phyloP scores from a whole-genome alignment of 768 basidiomycete species.

The Fomitopsis serialis region DNA sequence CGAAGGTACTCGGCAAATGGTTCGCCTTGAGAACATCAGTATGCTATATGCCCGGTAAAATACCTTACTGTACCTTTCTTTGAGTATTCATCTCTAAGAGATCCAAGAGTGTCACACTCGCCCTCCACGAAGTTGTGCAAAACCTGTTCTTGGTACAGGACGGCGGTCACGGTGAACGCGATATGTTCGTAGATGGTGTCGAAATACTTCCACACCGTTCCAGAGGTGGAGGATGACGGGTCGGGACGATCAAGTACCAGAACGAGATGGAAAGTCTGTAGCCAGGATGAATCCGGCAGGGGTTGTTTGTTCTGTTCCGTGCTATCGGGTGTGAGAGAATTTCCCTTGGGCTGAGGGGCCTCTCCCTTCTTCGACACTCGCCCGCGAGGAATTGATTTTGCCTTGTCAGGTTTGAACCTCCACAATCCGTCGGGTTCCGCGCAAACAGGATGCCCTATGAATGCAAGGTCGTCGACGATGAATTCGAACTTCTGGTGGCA shows the following conservation, averaged over 20 bases:
- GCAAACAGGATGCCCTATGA: constrained; percentile 93
- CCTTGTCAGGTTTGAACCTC: constrained; percentile 66
- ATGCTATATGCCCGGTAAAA: neutral
- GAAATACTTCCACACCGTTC: constrained; percentile 73
- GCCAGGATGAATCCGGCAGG: constrained; percentile 36
- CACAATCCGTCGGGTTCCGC: constrained; percentile 68
- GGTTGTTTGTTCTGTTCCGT: constrained; percentile 5
- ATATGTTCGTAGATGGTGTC: constrained; percentile 88
- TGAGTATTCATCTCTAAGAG: constrained; percentile 66
- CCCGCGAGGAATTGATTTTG: constrained; percentile 46
- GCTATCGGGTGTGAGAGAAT: constrained; percentile 30
- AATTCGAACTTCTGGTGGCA: constrained; percentile 96
- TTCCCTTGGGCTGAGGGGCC: constrained; percentile 22
- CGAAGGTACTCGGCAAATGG: constrained; percentile 50
- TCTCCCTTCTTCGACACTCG: constrained; percentile 45
- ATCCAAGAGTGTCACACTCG: constrained; percentile 68
- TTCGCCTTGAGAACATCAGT: constrained; percentile 38
- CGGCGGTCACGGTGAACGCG: constrained; percentile 86
- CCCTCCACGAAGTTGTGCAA: constrained; percentile 78
- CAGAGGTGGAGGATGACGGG: constrained; percentile 77
- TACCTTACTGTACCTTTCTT: constrained; percentile 45
- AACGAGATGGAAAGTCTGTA: constrained; percentile 81
- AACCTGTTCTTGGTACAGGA: constrained; percentile 88
- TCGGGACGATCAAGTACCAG: constrained; percentile 87
- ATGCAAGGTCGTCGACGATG: constrained; percentile 84